Evolutionary conservation across 2,329 filamentous ascomycete species (phyloP), one percentile per base, ranked within the genome.

Genomic region (Epichloe sp.): DNA sequence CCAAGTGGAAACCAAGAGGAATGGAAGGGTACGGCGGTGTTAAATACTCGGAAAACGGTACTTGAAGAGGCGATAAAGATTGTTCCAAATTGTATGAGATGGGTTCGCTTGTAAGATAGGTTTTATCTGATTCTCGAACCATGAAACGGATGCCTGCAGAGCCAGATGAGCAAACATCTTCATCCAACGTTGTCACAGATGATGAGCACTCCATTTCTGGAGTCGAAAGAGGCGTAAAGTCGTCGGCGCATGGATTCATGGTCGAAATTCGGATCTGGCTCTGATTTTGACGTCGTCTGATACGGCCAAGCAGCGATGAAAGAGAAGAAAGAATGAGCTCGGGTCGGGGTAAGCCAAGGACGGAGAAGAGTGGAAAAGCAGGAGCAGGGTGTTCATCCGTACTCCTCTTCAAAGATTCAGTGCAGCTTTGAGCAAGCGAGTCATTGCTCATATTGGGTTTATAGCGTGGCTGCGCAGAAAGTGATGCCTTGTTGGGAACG

Each of bases 221-320:
- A 48, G 38, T 37, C 15, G 35, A 47, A 34, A 45, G 38, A 44
- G 52, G 50, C n/a, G 40, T 52, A 12, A 54, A 46, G 23, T 54
- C 41, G 31, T 40, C 31, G 11, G 52, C 47, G 50, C 50, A 52
- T 17, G 52, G 47, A 50, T 54, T 54, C 47, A 52, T 54, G 35
- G 17, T 21, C 19, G 14, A 26, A 35, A 37, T 8, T 3, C 8
- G 2, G 31, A 23, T 19, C 14, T 23, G 44, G 23, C 10, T 31
- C 36, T 46, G n/a, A 36, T 5, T 14, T 44, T 35, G 47, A 7
- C 17, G 7, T 34, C 4, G 12, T 15, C 47, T 41, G 37, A 44
- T 43, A 15, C 14, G 37, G 19, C 5, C 34, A 26, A n/a, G 21
- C 38, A 40, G 41, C 14, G 26, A 36, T 15, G 47, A 46, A 37